These are phyloP conservation scores for Carnegiea gigantea DNA, from an alignment of 179 eudicot species.

Conservation along the genomic window DNA sequence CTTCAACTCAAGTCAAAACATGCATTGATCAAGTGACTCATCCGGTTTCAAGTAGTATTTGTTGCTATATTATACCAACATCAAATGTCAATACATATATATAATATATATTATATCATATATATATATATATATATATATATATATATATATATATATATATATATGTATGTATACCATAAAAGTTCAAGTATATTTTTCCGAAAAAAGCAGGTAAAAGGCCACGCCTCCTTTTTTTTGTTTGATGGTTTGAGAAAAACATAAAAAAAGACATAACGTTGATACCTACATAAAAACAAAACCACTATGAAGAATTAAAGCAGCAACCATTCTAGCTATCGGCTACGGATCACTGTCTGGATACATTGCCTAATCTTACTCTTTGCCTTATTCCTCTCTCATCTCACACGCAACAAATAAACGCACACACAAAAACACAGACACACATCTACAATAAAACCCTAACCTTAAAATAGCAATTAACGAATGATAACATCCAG, in stretches of 20 bases:
- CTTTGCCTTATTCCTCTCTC: slow-evolving; percentile 15
- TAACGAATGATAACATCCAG: too few species aligned
- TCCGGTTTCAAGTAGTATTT: background rate
- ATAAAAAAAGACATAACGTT: background rate
- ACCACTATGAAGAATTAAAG: background rate
- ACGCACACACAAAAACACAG: too few species aligned
- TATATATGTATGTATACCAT: background rate
- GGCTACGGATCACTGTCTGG: slow-evolving; percentile 12
- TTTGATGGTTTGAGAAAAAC: background rate
- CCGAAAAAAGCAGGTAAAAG: background rate
- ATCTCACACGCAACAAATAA: too few species aligned
- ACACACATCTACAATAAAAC: too few species aligned
- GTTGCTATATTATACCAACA: background rate
- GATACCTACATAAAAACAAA: background rate
- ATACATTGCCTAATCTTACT: slow-evolving; percentile 45
- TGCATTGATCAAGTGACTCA: background rate
- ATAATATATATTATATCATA: slow-evolving; percentile 3
- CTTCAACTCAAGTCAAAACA: background rate
- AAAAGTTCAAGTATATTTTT: background rate
- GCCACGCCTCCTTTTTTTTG: background rate
- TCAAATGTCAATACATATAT: background rate
- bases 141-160: background rate
- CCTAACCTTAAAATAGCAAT: too few species aligned
- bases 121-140: background rate
- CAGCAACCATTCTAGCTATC: background rate